These are phyloP conservation scores for Beta lomatogona DNA, from an alignment of 179 eudicot species.

Conservation along the genomic window DNA sequence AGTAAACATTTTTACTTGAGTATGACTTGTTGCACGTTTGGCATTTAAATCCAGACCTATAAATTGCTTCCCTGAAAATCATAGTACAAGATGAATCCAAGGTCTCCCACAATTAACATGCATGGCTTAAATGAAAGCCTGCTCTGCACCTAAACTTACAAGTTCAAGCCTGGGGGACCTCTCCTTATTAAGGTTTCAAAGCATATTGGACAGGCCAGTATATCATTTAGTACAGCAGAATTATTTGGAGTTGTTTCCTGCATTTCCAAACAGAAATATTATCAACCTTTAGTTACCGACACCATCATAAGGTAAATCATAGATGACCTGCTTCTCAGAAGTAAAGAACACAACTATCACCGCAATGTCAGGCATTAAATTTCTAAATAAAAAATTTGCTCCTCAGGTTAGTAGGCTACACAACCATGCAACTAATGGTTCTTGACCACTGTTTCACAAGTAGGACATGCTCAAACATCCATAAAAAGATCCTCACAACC, in stretches of 20 bases:
- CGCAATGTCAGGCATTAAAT: background rate
- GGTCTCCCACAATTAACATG: constrained; percentile 20
- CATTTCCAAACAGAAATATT: background rate
- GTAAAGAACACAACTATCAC: background rate
- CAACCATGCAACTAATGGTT: background rate
- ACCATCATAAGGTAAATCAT: background rate
- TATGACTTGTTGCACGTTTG: constrained; percentile 72
- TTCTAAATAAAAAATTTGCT: background rate
- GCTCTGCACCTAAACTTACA: constrained; percentile 56
- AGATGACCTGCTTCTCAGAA: background rate
- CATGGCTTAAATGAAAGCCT: background rate
- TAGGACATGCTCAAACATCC: background rate
- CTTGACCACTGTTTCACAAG: background rate
- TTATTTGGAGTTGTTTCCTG: constrained; percentile 49
- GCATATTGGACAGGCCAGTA: constrained; percentile 86
- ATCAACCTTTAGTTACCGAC: background rate
- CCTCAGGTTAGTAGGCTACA: background rate
- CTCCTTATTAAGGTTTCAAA: constrained; percentile 71
- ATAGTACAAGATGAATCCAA: constrained; percentile 21
- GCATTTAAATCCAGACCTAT: constrained; percentile 92
- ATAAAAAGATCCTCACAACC: background rate
- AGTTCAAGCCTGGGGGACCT: constrained; percentile 79
- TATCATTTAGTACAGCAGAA: constrained; percentile 40
- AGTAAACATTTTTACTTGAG: constrained; percentile 85
- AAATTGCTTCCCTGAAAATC: constrained; percentile 78